Evolutionary conservation across 495 filamentous ascomycete species (phyloP).

Genomic region (Aspergillus affinis): DNA sequence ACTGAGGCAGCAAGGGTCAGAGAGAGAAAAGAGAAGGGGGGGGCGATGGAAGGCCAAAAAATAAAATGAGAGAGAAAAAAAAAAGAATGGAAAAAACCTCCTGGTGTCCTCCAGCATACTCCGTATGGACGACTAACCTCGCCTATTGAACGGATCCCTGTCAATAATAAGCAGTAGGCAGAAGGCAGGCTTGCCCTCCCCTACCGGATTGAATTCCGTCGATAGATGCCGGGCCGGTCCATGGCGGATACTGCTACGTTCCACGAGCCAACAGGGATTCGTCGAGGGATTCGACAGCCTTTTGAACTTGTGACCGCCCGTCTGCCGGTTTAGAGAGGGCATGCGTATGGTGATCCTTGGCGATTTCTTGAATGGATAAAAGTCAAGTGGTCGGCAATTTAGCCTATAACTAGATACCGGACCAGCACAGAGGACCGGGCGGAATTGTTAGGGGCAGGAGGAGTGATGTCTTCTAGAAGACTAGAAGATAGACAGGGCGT

Average conservation of each 20-base stretch:
- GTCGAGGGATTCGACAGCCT: background rate
- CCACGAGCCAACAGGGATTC: constrained; percentile 20
- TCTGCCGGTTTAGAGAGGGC: background rate
- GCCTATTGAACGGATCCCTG: too few species aligned
- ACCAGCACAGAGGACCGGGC: too few species aligned
- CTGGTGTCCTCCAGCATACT: too few species aligned
- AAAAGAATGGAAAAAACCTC: too few species aligned
- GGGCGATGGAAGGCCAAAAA: too few species aligned
- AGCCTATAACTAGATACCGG: background rate
- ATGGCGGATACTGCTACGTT: constrained; percentile 15
- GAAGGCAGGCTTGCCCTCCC: background rate
- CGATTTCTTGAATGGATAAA: background rate
- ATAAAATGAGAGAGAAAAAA: too few species aligned
- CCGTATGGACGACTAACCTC: too few species aligned
- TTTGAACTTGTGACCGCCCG: background rate
- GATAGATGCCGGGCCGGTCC: constrained; percentile 23
- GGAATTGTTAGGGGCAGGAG: too few species aligned
- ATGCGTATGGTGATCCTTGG: background rate
- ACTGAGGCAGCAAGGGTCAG: too few species aligned
- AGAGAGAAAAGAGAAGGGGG: too few species aligned
- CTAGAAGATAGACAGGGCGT: too few species aligned
- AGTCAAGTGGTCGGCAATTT: background rate
- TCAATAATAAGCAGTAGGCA: too few species aligned
- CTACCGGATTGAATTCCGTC: constrained; percentile 6
- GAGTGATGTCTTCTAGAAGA: background rate